Evolutionary conservation across 2,329 filamentous ascomycete genomes (phyloP), one percentile per base, ranked within the genome.

Genomic region (Dactylellina sp.): DNA sequence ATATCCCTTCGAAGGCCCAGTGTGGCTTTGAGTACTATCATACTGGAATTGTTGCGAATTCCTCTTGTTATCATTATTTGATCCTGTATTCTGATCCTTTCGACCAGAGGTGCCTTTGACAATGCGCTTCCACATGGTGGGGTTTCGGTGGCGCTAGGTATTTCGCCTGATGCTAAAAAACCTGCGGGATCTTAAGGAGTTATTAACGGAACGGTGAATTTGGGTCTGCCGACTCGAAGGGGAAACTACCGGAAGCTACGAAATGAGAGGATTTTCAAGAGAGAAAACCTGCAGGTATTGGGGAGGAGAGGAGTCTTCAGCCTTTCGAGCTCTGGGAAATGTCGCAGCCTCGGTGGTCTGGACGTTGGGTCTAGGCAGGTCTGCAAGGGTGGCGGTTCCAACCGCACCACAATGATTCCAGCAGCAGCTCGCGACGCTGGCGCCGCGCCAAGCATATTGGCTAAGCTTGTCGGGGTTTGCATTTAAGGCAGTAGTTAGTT

Each of bases 331-430:
- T 53, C 4, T 2, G 25, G 35, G 56, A 65, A 65, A 47, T n/a
- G 40, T 65, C 61, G 61, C 61, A 65, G 61, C 40, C 61, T 47
- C 46, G 60, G 49, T 44, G 60, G 61, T 53, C 49, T 53, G 28
- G 49, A n/a, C 28, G 20, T 37, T n/a, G 49, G 5, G 9, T 18
- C 50, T 25, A 32, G 50, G 50, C 50, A 44, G 40, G 20, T 6
- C 25, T 16, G 12, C 47, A 22, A 7, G 44, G 11, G 20, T 25
- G 24, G 20, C 20, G 47, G 47, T 18, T 2, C n/a, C n/a, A n/a
- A n/a, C n/a, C n/a, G n/a, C n/a, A n/a, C n/a, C n/a, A n/a, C n/a
- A n/a, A n/a, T n/a, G n/a, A n/a, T n/a, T n/a, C n/a, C n/a, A n/a
- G n/a, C n/a, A n/a, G n/a, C n/a, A n/a, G n/a, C n/a, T n/a, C n/a